Evolutionary conservation across 768 basidiomycete species (phyloP), one percentile per base, ranked within the genome.

Genomic region (Naematelia encephala): DNA sequence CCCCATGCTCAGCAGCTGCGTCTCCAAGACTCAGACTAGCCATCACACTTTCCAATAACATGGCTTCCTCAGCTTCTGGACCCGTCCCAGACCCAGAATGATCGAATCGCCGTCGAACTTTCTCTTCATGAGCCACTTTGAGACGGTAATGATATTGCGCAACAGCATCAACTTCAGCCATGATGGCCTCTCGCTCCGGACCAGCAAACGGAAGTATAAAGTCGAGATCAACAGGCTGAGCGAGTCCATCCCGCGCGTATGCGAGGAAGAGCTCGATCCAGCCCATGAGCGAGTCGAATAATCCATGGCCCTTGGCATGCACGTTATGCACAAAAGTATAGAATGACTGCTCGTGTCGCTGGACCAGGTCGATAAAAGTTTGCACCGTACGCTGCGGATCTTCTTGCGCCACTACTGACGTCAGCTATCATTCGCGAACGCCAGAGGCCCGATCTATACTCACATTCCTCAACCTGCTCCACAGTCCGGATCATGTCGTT

Each of bases 291-390:
- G 83, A 85, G 70, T 92, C 88, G 76, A 99, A 99, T 12, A 99
- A 82, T 21, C 87, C 88, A 70, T 92, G 88, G 30, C 96, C 96
- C 74, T 97, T 97, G 46, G 91, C 87, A 72, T 99, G 96, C 1
- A 99, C 96, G 67, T 94, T 96, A 83, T 99, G 91, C 25, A 99
- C 93, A 73, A 99, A 99, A 58, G 82, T 82, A 81, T 99, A 99
- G 80, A 98, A 98, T 0, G 91, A 79, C 71, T 93, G 90, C 68
- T 98, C 92, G 76, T 99, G 96, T 13, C 96, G 85, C 69, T 88
- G 84, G 28, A 99, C 87, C 22, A 99, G 85, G 73, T 91, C 85
- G 63, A 98, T 91, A 73, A 98, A 98, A 1, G 85, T 85, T 74
- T 94, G 89, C 3, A 98, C 96, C 4, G 91, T 94, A 30, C 81